These are phyloP conservation scores for Aspergillus melleus DNA, from an alignment of 2,329 filamentous ascomycete species.

Conservation along the genomic window DNA sequence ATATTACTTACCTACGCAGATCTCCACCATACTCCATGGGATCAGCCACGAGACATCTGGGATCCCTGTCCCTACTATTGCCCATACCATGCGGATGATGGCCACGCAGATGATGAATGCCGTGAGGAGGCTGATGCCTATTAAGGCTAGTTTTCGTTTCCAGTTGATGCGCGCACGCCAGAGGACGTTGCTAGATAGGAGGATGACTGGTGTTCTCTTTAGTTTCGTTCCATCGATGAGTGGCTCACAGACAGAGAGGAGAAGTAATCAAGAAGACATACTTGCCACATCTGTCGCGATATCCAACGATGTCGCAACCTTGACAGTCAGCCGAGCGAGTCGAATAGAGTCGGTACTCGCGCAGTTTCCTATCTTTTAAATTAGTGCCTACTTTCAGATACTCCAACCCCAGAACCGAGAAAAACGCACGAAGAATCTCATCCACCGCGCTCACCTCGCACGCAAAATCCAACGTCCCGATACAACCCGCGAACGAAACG, in stretches of 20 bases:
- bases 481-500: not conserved
- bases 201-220: not conserved
- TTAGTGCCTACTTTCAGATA: not conserved
- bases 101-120: conserved; percentile 7
- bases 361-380: not conserved
- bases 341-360: not conserved
- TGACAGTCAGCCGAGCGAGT: not conserved
- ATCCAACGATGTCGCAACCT: conserved; percentile 1
- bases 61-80: not conserved
- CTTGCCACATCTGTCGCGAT: conserved; percentile 7
- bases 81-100: conserved; percentile 1
- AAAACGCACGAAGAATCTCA: not conserved
- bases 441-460: conserved; percentile 1
- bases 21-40: conserved; percentile 5
- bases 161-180: conserved; percentile 2
- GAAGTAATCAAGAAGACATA: not conserved
- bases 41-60: not conserved
- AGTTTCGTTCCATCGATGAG: not conserved
- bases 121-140: conserved; percentile 7
- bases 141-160: conserved; percentile 1
- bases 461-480: conserved; percentile 2
- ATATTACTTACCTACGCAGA: conserved; percentile 2
- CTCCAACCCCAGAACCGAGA: not conserved
- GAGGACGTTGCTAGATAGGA: conserved; percentile 5
- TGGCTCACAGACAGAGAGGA: not conserved